Conservation (phyloP, 1,284 basidiomycete genomes). For the Schizophyllum amplum region DNA sequence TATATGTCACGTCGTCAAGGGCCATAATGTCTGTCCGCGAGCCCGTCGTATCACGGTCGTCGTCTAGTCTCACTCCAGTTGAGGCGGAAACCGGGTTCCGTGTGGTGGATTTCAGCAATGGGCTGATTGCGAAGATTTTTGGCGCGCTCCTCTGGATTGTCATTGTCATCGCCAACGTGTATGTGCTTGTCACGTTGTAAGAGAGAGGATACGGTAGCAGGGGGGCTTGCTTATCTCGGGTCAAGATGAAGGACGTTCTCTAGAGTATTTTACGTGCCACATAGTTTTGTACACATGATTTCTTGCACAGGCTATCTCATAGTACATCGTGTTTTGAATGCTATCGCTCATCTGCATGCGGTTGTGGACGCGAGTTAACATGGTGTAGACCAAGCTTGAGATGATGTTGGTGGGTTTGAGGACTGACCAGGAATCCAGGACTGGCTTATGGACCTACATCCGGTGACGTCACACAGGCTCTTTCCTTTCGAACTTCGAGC, state of each 20-base stretch:
- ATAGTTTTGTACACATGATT: neutral
- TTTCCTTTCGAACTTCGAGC: neutral
- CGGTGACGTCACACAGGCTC: neutral
- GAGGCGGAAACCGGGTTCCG: neutral
- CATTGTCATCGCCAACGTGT: conserved; percentile 13
- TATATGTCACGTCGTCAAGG: conserved; percentile 67
- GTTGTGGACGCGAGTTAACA: too few relatives aligned
- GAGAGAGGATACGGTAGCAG: neutral
- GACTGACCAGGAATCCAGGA: too few relatives aligned
- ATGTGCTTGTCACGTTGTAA: conserved; percentile 10
- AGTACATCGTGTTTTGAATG: neutral
- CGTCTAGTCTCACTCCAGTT: neutral
- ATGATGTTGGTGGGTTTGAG: too few relatives aligned
- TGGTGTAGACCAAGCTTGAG: too few relatives aligned
- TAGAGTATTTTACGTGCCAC: neutral
- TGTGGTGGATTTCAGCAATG: conserved; percentile 1
- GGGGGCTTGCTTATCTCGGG: neutral
- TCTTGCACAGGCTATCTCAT: neutral
- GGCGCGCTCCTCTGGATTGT: conserved; percentile 22
- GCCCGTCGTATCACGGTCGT: neutral
- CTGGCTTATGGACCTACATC: too few relatives aligned
- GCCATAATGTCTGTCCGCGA: conserved; percentile 44
- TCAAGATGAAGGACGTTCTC: neutral
- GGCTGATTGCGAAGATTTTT: conserved; percentile 26
- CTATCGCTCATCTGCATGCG: too few relatives aligned